Percentiles rank a stretch among this genome's conserved stretches.
Conservation (phyloP, 2,329 filamentous ascomycete genomes). For the Epichloe scottii region DNA sequence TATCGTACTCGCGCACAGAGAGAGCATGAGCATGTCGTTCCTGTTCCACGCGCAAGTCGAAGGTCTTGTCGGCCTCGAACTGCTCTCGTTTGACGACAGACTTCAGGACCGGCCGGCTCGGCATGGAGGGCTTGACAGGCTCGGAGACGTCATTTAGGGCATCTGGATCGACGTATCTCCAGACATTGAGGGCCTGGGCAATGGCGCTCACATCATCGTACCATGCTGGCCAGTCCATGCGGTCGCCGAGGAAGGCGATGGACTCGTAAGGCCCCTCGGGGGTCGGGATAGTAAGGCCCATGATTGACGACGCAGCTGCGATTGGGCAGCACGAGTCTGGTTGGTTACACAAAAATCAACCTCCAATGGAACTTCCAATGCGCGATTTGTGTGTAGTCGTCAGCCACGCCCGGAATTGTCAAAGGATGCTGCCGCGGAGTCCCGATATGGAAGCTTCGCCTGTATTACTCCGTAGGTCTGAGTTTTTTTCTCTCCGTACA, state of each 20-base stretch:
- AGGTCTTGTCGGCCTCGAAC: conserved; percentile 5
- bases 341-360: too few species aligned
- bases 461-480: too few species aligned
- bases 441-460: too few species aligned
- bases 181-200: conserved; percentile 4
- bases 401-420: too few species aligned
- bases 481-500: too few species aligned
- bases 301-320: neutral
- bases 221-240: conserved; percentile 7
- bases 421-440: too few species aligned
- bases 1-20: conserved; percentile 3
- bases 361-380: neutral
- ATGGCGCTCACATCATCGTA: conserved; percentile 3
- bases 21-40: conserved; percentile 4
- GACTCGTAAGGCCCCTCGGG: conserved; percentile 1
- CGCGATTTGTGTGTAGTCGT: neutral
- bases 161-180: conserved; percentile 8
- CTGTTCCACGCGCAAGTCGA: conserved; percentile 2
- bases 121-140: conserved; percentile 3
- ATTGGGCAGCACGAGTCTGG: neutral
- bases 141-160: neutral
- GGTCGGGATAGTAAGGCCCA: conserved; percentile 1
- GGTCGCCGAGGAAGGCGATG: conserved; percentile 3
- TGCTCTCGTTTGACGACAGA: neutral
- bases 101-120: conserved; percentile 2